Evolutionary conservation across 345 rosid genomes (phyloP).

Genomic region (Erysimum cheiranthoides): DNA sequence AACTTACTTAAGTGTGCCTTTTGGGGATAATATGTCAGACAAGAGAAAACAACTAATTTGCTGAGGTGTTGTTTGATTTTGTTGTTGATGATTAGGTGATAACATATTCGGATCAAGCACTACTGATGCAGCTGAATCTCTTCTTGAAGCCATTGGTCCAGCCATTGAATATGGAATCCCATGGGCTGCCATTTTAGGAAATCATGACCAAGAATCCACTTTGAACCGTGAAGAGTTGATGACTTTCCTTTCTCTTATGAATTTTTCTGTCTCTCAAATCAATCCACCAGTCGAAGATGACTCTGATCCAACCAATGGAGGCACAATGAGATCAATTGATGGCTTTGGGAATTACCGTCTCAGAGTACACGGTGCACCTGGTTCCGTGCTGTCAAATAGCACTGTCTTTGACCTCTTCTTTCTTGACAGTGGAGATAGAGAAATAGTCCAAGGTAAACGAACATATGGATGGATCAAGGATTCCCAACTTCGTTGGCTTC

Average conservation of each 20-base stretch:
- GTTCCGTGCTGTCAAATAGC: constrained; percentile 72
- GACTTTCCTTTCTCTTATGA: constrained; percentile 84
- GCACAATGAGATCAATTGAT: constrained; percentile 51
- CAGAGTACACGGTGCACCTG: constrained; percentile 72
- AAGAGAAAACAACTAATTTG: neutral
- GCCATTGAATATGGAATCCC: constrained; percentile 76
- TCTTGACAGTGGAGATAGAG: constrained; percentile 90
- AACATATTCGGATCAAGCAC: constrained; percentile 86
- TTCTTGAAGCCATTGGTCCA: constrained; percentile 72
- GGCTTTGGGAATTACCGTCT: constrained; percentile 85
- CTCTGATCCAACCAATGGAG: constrained; percentile 28
- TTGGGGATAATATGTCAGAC: no score
- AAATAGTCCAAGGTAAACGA: constrained; percentile 60
- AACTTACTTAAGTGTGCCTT: neutral
- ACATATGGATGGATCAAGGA: constrained; percentile 92
- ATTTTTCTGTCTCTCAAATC: constrained; percentile 72
- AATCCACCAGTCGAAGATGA: constrained; percentile 59
- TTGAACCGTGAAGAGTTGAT: constrained; percentile 83
- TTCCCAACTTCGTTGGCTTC: constrained; percentile 87
- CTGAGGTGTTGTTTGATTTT: constrained; percentile 34
- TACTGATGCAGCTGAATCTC: constrained; percentile 89
- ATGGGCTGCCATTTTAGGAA: constrained; percentile 93
- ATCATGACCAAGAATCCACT: constrained; percentile 93
- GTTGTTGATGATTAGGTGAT: constrained; percentile 64
- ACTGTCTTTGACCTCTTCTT: constrained; percentile 82